Base-by-base conservation (phyloP, 345 rosid genomes). In the Carallia pectinifolia region DNA sequence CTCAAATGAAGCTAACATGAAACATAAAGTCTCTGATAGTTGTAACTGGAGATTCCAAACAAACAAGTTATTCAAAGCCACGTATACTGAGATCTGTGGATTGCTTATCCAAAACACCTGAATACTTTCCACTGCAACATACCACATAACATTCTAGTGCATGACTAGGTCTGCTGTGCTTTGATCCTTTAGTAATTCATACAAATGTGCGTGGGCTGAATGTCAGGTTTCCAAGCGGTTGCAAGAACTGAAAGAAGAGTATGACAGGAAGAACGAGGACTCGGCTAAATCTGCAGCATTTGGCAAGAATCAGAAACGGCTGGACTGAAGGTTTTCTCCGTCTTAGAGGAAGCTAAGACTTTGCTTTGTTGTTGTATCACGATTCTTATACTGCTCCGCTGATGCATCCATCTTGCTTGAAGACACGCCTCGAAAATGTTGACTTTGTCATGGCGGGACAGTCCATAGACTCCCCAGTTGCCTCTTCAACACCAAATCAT, bases 151-250 rank as follows among this genome's bases (percentile, higher is more conserved):
- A 12, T 44, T 12, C 4, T 44, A 10, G 13, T 18, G 1, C 33
- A 6, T 33, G 8, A 19, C 23, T 66, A 6, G 5, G 44, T 36
- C 17, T 53, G 19, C 23, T 37, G 10, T 55, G 6, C 23, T 37
- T n/a, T 55, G 6, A n/a, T 10, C 38, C 50, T 27, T 6, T 17
- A 2, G 4, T 56, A 12, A 40, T 9, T 55, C 9, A 67, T 56
- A 10, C 27, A 37, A 65, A 37, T 48, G 29, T 34, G 15, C 50
- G 40, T 18, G 18, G 59, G 13, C 68, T 54, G 29, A 63, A 53
- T 60, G 30, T 40, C 71, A 94, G 98, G 97, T 95, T 34, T 76
- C 92, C n/a, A 87, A 81, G 83, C 89, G 81, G 54, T 80, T 92
- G 82, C 92, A 82, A 69, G 93, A 86, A 55, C 76, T 91, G 70